phyloP scores from a whole-genome alignment of 192 early-diverging fungal genomes.

The Umbelopsis isabellina region DNA sequence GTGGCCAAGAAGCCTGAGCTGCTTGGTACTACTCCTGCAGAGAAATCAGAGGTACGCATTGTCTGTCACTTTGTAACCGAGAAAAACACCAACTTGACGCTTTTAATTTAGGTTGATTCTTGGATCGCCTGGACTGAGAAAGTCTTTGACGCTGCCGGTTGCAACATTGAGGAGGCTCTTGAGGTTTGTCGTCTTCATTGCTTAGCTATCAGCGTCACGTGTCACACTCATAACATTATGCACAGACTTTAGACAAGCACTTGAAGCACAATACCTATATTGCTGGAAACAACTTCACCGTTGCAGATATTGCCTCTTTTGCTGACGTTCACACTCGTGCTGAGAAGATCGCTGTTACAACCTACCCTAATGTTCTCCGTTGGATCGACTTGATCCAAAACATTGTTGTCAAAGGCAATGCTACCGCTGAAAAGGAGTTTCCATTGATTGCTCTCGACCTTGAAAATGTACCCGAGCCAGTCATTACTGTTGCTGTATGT shows the following conservation, averaged over 20 bases:
- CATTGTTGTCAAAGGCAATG: slow-evolving; percentile 48
- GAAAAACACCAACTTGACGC: not conserved
- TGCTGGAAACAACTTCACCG: slow-evolving; percentile 62
- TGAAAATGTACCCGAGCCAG: slow-evolving; percentile 50
- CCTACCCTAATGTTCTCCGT: slow-evolving; percentile 62
- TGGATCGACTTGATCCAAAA: slow-evolving; percentile 86
- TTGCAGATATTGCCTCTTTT: slow-evolving; percentile 72
- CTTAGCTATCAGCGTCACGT: not conserved
- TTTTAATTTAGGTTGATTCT: slow-evolving; percentile 33
- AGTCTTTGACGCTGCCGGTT: slow-evolving; percentile 22
- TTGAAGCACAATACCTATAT: slow-evolving; percentile 68
- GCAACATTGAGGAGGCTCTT: slow-evolving; percentile 34
- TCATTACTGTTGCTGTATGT: slow-evolving; percentile 25
- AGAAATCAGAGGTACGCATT: slow-evolving; percentile 34
- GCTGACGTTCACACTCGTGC: slow-evolving; percentile 63
- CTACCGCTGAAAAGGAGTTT: slow-evolving; percentile 54
- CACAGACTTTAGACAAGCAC: slow-evolving; percentile 52
- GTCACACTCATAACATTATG: not conserved
- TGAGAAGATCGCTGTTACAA: slow-evolving; percentile 41
- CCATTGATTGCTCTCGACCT: slow-evolving; percentile 40
- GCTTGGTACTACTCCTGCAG: slow-evolving; percentile 26
- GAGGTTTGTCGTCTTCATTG: slow-evolving; percentile 5
- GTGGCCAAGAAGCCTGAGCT: slow-evolving; percentile 29
- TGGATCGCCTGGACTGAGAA: slow-evolving; percentile 33
- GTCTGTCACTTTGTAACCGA: not conserved